These are phyloP conservation scores for Cnidoscolus chayamansa DNA, from an alignment of 441 rosid species.

Conservation along the genomic window DNA sequence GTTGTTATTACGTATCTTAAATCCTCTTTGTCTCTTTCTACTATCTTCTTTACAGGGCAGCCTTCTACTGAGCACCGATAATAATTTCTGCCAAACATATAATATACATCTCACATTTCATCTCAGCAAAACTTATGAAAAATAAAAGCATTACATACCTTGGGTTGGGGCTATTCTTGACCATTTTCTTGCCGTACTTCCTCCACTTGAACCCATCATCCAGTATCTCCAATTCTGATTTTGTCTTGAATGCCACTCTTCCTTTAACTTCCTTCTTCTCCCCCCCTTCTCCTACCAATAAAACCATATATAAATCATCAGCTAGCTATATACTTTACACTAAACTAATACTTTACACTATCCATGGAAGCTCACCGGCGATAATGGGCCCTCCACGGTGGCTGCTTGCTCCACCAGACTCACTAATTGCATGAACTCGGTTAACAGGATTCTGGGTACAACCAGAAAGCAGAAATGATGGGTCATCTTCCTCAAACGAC, in stretches of 20 bases:
- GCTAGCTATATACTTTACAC: no score
- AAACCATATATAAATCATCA: neutral
- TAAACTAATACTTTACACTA: no score
- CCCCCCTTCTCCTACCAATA: conserved; percentile 24
- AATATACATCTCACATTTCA: neutral
- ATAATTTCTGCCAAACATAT: conserved; percentile 59
- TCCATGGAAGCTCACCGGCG: conserved; percentile 34
- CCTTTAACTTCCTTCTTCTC: conserved; percentile 46
- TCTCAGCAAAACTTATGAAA: no score
- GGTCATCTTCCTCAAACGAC: conserved; percentile 50
- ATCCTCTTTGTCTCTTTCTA: conserved; percentile 81
- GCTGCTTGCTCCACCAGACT: conserved; percentile 32
- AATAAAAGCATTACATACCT: conserved; percentile 42
- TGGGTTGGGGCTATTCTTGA: conserved; percentile 86
- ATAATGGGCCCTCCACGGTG: conserved; percentile 29
- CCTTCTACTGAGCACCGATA: conserved; percentile 66
- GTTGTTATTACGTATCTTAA: conserved; percentile 73
- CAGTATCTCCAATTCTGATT: conserved; percentile 72
- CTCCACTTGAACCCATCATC: conserved; percentile 94
- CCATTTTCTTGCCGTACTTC: conserved; percentile 96
- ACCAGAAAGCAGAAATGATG: conserved; percentile 32
- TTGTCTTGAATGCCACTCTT: conserved; percentile 76
- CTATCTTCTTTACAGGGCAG: conserved; percentile 83
- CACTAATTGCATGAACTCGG: conserved; percentile 33
- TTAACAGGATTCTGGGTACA: conserved; percentile 30